Evolutionary conservation across 768 basidiomycete genomes (phyloP), one percentile per base, ranked within the genome.

Genomic region (Boletus patriciae): DNA sequence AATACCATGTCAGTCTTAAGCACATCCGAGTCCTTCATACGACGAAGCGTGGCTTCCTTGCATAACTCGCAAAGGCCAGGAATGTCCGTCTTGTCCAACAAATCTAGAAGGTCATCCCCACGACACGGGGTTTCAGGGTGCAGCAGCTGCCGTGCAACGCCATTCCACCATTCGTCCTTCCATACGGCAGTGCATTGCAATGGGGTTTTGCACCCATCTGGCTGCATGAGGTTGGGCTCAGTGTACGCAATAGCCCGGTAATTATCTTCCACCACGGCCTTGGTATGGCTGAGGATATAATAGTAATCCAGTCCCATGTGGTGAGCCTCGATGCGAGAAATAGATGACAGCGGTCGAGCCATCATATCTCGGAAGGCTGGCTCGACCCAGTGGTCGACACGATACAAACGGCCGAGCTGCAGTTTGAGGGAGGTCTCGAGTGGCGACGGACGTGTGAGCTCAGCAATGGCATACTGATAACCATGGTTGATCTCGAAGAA

Each of bases 351-450:
- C 7, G 47, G 55, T 2, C 31, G n/a, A 6, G 46, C 3, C 51
- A 60, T 46, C 12, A 60, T 3, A 12, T 44, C 31, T 9, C 36
- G 48, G 12, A 60, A 60, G 2, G 55, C 34, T 4, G 55, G 59
- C 31, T 46, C 38, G 7, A 60, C 47, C 55, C 54, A 60, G 0
- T 60, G 36, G n/a, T 60, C 43, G 9, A 60, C 38, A 46, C 12
- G 43, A 27, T 27, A 27, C 25, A 27, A 27, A 27, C 25, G 25
- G 25, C 25, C 25, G 6, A 27, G 25, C 25, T 27, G 25, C 25
- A 27, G 6, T 27, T 27, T 27, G 25, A 27, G 25, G 25, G 25
- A 27, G 25, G 6, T 27, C 25, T 27, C 6, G 25, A 27, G 25
- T 27, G 25, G 25, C 6, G 25, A 27, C 6, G 6, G 25, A 27